Conservation (phyloP, 106 monocot species). For the Gastrodia elata region DNA sequence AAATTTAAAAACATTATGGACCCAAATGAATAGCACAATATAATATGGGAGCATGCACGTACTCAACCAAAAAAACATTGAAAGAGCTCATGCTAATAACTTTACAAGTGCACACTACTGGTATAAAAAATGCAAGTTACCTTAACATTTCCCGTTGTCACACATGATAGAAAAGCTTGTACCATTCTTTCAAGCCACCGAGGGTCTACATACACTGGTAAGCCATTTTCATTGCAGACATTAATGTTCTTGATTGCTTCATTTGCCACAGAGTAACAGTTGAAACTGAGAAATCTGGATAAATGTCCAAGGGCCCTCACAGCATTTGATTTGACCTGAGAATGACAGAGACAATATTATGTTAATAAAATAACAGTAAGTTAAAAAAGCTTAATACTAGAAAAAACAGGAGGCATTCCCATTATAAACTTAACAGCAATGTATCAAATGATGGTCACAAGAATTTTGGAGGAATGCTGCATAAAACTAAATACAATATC, state of each 20-base stretch:
- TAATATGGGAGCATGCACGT: not conserved
- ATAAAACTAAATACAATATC: not conserved
- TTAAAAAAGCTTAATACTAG: not conserved
- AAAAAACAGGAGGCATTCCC: not conserved
- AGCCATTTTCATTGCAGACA: not conserved
- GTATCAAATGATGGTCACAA: not conserved
- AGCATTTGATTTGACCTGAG: constrained; percentile 90
- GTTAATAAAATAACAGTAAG: not conserved
- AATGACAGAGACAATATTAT: not conserved
- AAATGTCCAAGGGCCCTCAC: constrained; percentile 96
- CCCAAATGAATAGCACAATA: not conserved
- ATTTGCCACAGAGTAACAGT: constrained; percentile 16
- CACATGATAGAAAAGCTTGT: constrained; percentile 93
- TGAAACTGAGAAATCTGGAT: constrained; percentile 76
- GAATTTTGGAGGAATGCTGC: not conserved
- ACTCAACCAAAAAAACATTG: not conserved
- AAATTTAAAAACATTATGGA: not conserved
- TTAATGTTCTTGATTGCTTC: constrained; percentile 6
- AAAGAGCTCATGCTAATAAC: not conserved
- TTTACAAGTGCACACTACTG: not conserved
- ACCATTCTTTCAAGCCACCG: constrained; percentile 90
- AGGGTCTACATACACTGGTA: constrained; percentile 17
- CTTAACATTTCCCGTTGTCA: constrained; percentile 99
- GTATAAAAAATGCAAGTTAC: constrained; percentile 16
- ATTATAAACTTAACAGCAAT: not conserved